phyloP scores from a whole-genome alignment of 352 stramenopile species.

The Pythium insidiosum region DNA sequence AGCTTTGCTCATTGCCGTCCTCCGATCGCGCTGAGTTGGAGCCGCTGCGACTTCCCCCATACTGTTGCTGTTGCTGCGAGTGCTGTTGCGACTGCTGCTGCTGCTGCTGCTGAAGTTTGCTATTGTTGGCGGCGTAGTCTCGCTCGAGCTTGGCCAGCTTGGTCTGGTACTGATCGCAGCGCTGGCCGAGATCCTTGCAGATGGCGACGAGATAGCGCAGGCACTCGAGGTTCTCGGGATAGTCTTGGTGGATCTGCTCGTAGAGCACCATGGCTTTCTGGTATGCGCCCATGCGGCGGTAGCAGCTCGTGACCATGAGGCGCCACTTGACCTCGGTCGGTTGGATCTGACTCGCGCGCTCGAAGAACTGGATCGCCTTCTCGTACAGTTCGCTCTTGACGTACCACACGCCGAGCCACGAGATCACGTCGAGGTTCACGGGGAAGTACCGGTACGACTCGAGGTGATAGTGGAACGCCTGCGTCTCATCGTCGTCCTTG shows the following conservation, averaged over 20 bases:
- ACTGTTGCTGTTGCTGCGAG: conserved; percentile 14
- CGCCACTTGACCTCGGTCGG: conserved; percentile 95
- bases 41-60: conserved; percentile 7
- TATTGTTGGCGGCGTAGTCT: conserved; percentile 30
- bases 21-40: conserved; percentile 20
- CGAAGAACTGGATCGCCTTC: conserved; percentile 95
- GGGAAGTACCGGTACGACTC: conserved; percentile 94
- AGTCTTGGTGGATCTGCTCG: conserved; percentile 91
- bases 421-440: conserved; percentile 95
- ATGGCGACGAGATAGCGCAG: conserved; percentile 89
- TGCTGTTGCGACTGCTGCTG: no score
- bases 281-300: conserved; percentile 91
- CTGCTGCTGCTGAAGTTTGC: conserved; percentile 20
- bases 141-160: conserved; percentile 89
- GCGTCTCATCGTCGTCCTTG: conserved; percentile 90
- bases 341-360: conserved; percentile 92
- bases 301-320: conserved; percentile 95
- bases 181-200: no score
- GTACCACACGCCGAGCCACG: conserved; percentile 95
- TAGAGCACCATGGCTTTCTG: conserved; percentile 91
- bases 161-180: conserved; percentile 89
- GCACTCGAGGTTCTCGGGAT: conserved; percentile 93
- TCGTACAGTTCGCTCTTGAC: conserved; percentile 96
- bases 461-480: conserved; percentile 94
- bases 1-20: no score